phyloP scores from a whole-genome alignment of 306 rosid genomes.

The Pachyrhizus erosus region DNA sequence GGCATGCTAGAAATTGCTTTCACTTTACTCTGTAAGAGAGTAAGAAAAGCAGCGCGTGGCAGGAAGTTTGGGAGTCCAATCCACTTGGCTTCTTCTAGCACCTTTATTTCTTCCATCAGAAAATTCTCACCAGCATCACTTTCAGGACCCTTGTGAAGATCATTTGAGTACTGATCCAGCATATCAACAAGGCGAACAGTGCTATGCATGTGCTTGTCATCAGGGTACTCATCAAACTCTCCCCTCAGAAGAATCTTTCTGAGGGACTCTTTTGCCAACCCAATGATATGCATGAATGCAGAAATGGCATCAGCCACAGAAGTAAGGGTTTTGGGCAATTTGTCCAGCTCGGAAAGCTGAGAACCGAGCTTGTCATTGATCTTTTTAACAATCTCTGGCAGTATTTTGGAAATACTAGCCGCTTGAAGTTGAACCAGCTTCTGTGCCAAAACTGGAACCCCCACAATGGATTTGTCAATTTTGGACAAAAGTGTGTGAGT shows the following conservation, averaged over 20 bases:
- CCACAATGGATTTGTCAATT: constrained; percentile 7
- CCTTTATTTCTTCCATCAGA: background rate
- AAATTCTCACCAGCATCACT: background rate
- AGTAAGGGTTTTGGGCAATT: background rate
- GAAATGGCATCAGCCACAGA: background rate
- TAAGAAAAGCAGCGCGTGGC: constrained; percentile 7
- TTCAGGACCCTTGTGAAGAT: background rate
- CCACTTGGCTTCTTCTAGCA: constrained; percentile 7
- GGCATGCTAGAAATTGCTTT: constrained; percentile 43
- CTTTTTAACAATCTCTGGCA: background rate
- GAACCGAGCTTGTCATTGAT: background rate
- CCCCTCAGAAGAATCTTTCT: background rate
- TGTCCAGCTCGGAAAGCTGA: background rate
- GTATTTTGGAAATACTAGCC: background rate
- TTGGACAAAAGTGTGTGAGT: background rate
- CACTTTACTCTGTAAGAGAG: constrained; percentile 36
- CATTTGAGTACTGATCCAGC: background rate
- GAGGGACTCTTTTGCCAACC: background rate
- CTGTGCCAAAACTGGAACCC: background rate
- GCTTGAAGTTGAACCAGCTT: constrained; percentile 6
- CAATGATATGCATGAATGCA: background rate
- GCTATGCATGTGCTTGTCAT: constrained; percentile 3
- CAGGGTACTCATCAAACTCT: constrained; percentile 8
- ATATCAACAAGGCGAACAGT: constrained; percentile 2
- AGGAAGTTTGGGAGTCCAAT: background rate